Base-by-base conservation (phyloP, 257 asterid genomes). In the Leonotis leonurus region DNA sequence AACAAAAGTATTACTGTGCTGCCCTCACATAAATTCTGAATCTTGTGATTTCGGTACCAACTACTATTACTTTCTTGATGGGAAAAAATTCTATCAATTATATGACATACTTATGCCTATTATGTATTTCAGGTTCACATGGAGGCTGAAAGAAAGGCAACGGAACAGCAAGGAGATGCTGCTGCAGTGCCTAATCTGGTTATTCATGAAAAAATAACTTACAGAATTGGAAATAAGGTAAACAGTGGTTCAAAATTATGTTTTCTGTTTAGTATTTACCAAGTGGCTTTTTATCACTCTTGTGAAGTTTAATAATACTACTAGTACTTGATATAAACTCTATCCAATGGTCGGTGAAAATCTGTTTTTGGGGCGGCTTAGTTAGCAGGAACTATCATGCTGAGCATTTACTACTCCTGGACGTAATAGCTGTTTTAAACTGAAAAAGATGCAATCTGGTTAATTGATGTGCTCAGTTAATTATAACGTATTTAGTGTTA, bases 171-270 rank as follows among this genome's bases (percentile, higher is more conserved):
- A 64, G 87, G 81, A 43, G 90, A 83, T 18, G 60, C 72, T 17
- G 53, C 68, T 70, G 71, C 78, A 73, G 33, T 72, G 62, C 68
- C 84, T 6, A 62, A 7, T 75, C 71, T 75, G 75, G 82, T 84
- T 36, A 67, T 70, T 64, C 77, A 69, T 62, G 97, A 85, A 40
- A 93, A 93, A 73, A 78, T 85, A 54, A 85, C 95, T 51, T 93
- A 93, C 70, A 89, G 70, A 84, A 87, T 81, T 77, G 97, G 95
- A 75, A 93, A 79, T 72, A 89, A 89, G 80, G 99, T 93, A 80
- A 61, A 21, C 43, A 50, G 13, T 51, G 63, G 29, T 60, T 73
- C 44, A 32, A 1, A 25, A 8, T 70, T 59, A 5, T 12, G 62
- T n/a, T 52, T 29, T 22, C 10, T 40, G 26, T 63, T 37, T 62